Conservation (phyloP, 2,329 filamentous ascomycete species). For the Colletotrichum falcatum region DNA sequence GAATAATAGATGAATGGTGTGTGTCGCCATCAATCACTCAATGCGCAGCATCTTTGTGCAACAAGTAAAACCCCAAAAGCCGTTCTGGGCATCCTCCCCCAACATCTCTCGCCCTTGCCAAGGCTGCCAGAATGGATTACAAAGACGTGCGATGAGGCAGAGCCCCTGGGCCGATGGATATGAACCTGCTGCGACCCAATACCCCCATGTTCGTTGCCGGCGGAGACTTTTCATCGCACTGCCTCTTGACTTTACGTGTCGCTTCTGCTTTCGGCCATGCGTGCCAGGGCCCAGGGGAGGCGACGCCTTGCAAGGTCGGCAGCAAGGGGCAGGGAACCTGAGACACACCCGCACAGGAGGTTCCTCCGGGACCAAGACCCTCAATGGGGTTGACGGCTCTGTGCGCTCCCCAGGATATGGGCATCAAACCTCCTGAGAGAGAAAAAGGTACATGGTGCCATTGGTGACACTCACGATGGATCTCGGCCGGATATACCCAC, state of each 20-base stretch:
- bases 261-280: conserved; percentile 30
- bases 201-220: conserved; percentile 28
- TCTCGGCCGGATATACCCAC: conserved; percentile 15
- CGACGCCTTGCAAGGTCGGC: conserved; percentile 38
- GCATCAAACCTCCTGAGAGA: conserved; percentile 39
- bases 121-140: conserved; percentile 14
- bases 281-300: conserved; percentile 33
- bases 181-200: conserved; percentile 21
- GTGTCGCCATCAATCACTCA: conserved; percentile 26
- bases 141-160: conserved; percentile 16
- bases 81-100: conserved; percentile 15
- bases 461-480: conserved; percentile 31
- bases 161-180: conserved; percentile 16
- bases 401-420: conserved; percentile 35
- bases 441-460: conserved; percentile 24
- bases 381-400: conserved; percentile 32
- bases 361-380: conserved; percentile 19
- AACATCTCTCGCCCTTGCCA: conserved; percentile 21
- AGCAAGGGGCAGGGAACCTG: conserved; percentile 39
- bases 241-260: conserved; percentile 17
- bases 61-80: conserved; percentile 4
- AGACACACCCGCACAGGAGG: conserved; percentile 34
- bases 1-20: neutral
- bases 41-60: conserved; percentile 15
- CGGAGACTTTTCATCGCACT: conserved; percentile 39